These are phyloP conservation scores for Citropsis articulata DNA, from an alignment of 345 rosid species.

Conservation along the genomic window DNA sequence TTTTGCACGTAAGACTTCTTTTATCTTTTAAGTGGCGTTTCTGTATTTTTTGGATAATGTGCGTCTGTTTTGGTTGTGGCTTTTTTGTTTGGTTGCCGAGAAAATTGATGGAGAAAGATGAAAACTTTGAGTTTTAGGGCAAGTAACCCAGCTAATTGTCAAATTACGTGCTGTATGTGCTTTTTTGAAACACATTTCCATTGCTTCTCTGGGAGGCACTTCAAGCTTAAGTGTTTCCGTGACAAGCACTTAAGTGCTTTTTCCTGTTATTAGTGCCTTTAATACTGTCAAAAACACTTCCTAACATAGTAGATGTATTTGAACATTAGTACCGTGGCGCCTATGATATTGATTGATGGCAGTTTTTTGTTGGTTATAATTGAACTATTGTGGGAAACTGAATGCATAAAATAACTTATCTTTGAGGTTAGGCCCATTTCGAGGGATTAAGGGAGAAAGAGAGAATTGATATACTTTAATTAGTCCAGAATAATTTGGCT, in stretches of 20 bases:
- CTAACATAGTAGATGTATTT: background rate
- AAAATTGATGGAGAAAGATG: constrained; percentile 1
- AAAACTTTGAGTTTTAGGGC: background rate
- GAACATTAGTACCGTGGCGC: background rate
- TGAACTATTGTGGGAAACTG: background rate
- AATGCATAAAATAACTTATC: background rate
- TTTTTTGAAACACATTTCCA: background rate
- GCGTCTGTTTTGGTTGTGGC: background rate
- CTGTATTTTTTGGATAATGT: background rate
- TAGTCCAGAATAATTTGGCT: background rate
- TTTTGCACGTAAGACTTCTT: constrained; percentile 64
- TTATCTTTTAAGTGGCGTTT: background rate
- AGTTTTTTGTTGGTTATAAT: background rate
- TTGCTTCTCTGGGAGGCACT: too few species aligned
- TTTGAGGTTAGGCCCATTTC: background rate
- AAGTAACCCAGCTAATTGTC: background rate
- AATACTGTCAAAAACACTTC: background rate
- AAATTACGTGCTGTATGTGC: background rate
- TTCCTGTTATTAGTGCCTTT: background rate
- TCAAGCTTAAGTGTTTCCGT: too few species aligned
- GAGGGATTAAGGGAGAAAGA: background rate
- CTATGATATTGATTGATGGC: background rate
- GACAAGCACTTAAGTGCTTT: too few species aligned
- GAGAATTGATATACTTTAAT: background rate
- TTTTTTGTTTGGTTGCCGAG: constrained; percentile 3